Base-by-base conservation (phyloP, 1,284 basidiomycete species). In the Marasmius oreades region DNA sequence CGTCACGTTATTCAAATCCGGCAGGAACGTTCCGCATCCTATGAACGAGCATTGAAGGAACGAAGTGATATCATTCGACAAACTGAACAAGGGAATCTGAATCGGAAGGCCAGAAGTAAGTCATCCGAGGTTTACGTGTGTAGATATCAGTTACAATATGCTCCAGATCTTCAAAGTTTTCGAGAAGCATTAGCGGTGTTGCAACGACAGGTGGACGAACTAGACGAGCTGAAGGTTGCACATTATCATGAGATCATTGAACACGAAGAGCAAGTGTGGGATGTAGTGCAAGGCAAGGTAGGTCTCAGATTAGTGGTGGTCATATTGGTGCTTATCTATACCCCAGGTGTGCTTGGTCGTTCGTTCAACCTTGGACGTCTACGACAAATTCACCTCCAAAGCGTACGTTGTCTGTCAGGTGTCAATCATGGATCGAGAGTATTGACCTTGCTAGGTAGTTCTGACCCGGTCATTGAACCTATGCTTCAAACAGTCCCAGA, bases 211-310 rank as follows among this genome's bases (percentile, higher is more conserved):
- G 93, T 98, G 0, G 90, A 94, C 63, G 91, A 91, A 55, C 76
- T 95, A 16, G 92, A 95, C 68, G 85, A 85, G 60, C 74, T 93
- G 60, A 94, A 93, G 66, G 81, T 74, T 3, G 77, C 81, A 10
- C 92, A 95, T 72, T 95, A 95, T 67, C 82, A 85, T 61, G 90
- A 95, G 63, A 94, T 96, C 54, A 75, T 95, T 53, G 92, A 93
- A 57, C 92, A 93, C 62, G 95, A 98, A 73, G 92, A 96, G 64
- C 88, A 95, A 72, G 86, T 93, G 5, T 98, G 95, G 95, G 85
- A 93, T 64, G 85, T 86, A 14, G 91, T 97, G 11, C 85, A 95
- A 66, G 82, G 79, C 61, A 94, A 94, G 76, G 88, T 90, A 60
- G 60, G 76, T 61, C 50, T 16, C 64, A 24, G 23, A 51, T 43